Conservation (phyloP, 352 stramenopile genomes). For the Globisporangium echinulatum region DNA sequence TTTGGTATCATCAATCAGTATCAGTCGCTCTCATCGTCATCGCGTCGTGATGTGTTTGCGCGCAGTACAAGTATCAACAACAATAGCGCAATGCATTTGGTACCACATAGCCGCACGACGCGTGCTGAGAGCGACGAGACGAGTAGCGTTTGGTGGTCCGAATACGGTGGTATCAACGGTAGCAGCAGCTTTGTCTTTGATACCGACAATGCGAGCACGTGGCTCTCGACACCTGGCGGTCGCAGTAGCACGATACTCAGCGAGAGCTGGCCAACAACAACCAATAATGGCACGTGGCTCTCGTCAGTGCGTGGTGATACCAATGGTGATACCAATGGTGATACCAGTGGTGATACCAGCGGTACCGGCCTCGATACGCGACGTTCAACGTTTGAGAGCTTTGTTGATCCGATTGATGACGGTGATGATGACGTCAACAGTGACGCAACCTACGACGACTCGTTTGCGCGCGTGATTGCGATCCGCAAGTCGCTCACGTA, state of each 20-base stretch:
- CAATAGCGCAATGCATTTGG: constrained; percentile 7
- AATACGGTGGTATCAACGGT: constrained; percentile 10
- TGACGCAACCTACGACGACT: constrained; percentile 18
- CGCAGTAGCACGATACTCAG: constrained; percentile 29
- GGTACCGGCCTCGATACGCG: too few species aligned
- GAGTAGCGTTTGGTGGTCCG: constrained; percentile 31
- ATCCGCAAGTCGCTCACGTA: constrained; percentile 23
- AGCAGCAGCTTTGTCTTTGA: constrained; percentile 25
- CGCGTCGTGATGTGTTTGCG: too few species aligned
- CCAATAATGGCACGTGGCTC: constrained; percentile 19
- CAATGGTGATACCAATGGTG: too few species aligned
- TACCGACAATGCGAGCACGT: constrained; percentile 26
- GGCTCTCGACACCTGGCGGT: constrained; percentile 21
- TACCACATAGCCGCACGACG: too few species aligned
- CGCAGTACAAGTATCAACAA: constrained; percentile 13
- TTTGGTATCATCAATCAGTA: too few species aligned
- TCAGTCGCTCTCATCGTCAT: too few species aligned
- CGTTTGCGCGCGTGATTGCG: constrained; percentile 25
- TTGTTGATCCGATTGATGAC: not conserved
- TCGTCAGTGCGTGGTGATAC: constrained; percentile 17
- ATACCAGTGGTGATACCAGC: too few species aligned
- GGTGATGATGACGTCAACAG: constrained; percentile 11
- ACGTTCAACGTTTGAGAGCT: too few species aligned
- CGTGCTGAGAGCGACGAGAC: constrained; percentile 7
- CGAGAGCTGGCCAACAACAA: constrained; percentile 10